Conservation (phyloP, 2,329 filamentous ascomycete species). For the Dendrostoma leiphaemia region DNA sequence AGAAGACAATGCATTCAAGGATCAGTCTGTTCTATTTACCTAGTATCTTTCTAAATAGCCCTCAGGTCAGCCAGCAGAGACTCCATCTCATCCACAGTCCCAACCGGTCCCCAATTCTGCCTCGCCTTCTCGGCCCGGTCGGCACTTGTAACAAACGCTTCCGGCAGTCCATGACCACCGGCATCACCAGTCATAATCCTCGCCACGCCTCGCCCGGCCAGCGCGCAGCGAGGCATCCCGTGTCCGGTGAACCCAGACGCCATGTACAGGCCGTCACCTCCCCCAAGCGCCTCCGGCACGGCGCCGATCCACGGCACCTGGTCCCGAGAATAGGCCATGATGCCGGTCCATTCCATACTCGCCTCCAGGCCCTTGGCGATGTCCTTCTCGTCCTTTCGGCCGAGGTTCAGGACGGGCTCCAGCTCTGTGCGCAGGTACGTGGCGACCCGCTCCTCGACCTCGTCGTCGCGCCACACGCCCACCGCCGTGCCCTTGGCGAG, state of each 20-base stretch:
- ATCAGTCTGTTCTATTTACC: neutral
- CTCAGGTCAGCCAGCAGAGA: slow-evolving; percentile 14
- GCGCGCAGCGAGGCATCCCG: slow-evolving; percentile 72
- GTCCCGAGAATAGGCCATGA: slow-evolving; percentile 75
- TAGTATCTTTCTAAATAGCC: neutral
- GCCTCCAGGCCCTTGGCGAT: slow-evolving; percentile 38
- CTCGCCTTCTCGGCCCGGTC: slow-evolving; percentile 27
- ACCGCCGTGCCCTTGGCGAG: slow-evolving; percentile 48
- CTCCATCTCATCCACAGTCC: slow-evolving; percentile 19
- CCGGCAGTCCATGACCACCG: slow-evolving; percentile 42
- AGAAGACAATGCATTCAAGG: neutral
- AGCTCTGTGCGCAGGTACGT: slow-evolving; percentile 52
- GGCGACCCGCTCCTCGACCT: slow-evolving; percentile 43
- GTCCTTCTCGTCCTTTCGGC: slow-evolving; percentile 22
- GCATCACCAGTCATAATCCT: slow-evolving; percentile 49
- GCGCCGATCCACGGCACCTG: slow-evolving; percentile 67
- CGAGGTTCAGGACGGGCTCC: slow-evolving; percentile 39
- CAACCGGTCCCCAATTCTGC: slow-evolving; percentile 13
- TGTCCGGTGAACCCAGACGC: slow-evolving; percentile 70
- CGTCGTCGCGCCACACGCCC: slow-evolving; percentile 33
- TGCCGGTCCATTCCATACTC: slow-evolving; percentile 71
- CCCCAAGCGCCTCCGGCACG: slow-evolving; percentile 53
- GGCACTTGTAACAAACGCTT: slow-evolving; percentile 37
- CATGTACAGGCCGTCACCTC: slow-evolving; percentile 58
- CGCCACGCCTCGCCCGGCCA: slow-evolving; percentile 63